These are phyloP conservation scores for Phaeolepiota aurea DNA, from an alignment of 768 basidiomycete species.

Conservation along the genomic window DNA sequence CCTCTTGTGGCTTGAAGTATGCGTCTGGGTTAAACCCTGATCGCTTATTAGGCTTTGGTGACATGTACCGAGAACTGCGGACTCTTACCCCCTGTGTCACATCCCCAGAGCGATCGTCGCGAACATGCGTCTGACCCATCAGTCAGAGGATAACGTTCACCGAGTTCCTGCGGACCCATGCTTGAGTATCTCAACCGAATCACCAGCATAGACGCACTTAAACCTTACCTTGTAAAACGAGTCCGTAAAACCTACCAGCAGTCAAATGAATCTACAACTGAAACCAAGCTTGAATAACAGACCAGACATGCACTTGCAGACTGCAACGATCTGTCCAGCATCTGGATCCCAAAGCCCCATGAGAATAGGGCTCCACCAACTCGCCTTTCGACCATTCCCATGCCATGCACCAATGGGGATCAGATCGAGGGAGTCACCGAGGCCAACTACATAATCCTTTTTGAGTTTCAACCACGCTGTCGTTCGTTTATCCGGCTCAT, in stretches of 20 bases:
- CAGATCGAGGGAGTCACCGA: slow-evolving; percentile 71
- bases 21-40: slow-evolving; percentile 59
- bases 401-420: slow-evolving; percentile 81
- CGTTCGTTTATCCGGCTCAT: slow-evolving; percentile 85
- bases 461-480: slow-evolving; percentile 89
- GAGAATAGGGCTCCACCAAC: slow-evolving; percentile 90
- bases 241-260: slow-evolving; percentile 68
- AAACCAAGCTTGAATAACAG: slow-evolving; percentile 10
- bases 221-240: slow-evolving; percentile 63
- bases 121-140: slow-evolving; percentile 48
- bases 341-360: slow-evolving; percentile 67
- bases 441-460: slow-evolving; percentile 79
- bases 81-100: slow-evolving; percentile 51
- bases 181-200: slow-evolving; percentile 1
- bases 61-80: background rate
- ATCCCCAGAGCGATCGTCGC: slow-evolving; percentile 44
- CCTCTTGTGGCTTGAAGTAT: slow-evolving; percentile 65
- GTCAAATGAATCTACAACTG: slow-evolving; percentile 2
- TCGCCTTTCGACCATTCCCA: slow-evolving; percentile 81
- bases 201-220: too few relatives aligned
- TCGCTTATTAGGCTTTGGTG: background rate
- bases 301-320: slow-evolving; percentile 91
- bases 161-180: slow-evolving; percentile 38
- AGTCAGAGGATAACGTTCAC: slow-evolving; percentile 56
- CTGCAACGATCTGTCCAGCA: slow-evolving; percentile 56